Percentiles rank a stretch among this genome's conserved stretches.
Evolutionary conservation across 805 yeast genomes (phyloP).

Genomic region (Metschnikowia hibisci): DNA sequence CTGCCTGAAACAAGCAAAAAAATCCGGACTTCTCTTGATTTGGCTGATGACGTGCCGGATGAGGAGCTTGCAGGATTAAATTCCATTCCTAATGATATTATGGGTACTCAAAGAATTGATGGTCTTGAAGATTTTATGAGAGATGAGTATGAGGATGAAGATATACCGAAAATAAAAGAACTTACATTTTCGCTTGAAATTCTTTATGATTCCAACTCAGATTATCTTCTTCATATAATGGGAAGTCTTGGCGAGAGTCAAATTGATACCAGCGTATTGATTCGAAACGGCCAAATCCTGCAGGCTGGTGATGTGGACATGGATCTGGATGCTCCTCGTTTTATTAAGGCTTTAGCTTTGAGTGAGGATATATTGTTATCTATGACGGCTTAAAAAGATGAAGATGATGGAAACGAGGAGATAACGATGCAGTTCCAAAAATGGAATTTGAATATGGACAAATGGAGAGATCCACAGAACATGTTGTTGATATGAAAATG

Average conservation of each 20-base stretch:
- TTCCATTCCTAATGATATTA: constrained; percentile 21
- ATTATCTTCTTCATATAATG: constrained; percentile 20
- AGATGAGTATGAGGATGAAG: constrained; percentile 15
- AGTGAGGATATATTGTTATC: constrained; percentile 31
- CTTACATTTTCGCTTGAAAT: constrained; percentile 19
- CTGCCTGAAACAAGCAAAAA: constrained; percentile 20
- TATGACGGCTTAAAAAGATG: constrained; percentile 13
- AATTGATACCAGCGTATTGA: constrained; percentile 22
- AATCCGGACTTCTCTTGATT: constrained; percentile 32
- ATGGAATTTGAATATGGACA: no score
- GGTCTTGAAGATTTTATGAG: constrained; percentile 28
- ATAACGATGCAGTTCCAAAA: no score
- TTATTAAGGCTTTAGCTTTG: constrained; percentile 25
- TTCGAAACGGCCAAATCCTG: constrained; percentile 29
- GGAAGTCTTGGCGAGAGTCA: constrained; percentile 13
- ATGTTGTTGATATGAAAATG: no score
- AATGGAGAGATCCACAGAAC: no score
- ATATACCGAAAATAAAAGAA: background rate
- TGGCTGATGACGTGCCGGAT: constrained; percentile 35
- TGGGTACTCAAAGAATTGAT: constrained; percentile 11
- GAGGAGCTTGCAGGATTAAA: constrained; percentile 36
- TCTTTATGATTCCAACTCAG: constrained; percentile 22
- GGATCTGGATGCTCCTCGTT: constrained; percentile 20
- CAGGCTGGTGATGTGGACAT: constrained; percentile 19
- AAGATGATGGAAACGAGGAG: background rate